A percentile compares a stretch with the other conserved stretches of the same genome.
phyloP scores from a whole-genome alignment of 768 basidiomycete genomes.

The Termitomyces bulborhizus region DNA sequence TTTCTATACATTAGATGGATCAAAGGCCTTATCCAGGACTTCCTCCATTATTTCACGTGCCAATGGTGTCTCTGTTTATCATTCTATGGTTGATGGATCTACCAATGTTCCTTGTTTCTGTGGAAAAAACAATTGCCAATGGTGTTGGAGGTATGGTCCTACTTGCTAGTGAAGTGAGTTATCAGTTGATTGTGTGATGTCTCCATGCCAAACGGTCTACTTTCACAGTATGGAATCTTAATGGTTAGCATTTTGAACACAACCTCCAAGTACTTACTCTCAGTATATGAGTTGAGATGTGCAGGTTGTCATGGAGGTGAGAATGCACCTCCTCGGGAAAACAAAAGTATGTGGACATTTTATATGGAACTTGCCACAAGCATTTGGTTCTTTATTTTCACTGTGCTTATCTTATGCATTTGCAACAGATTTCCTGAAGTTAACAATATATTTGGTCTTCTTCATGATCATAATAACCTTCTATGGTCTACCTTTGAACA shows the following conservation, averaged over 20 bases:
- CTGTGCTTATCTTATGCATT: slow-evolving; percentile 3
- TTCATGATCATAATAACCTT: slow-evolving; percentile 91
- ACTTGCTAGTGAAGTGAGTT: slow-evolving; percentile 85
- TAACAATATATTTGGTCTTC: slow-evolving; percentile 88
- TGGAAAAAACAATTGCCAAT: slow-evolving; percentile 71
- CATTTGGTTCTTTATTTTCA: slow-evolving; percentile 27
- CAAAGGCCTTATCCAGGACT: slow-evolving; percentile 88
- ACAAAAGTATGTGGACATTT: slow-evolving; percentile 96
- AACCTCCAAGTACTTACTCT: slow-evolving; percentile 77
- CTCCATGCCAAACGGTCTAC: not conserved
- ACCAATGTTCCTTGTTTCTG: slow-evolving; percentile 71
- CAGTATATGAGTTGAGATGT: slow-evolving; percentile 73
- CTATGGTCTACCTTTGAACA: slow-evolving; percentile 94
- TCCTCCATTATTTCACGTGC: slow-evolving; percentile 74
- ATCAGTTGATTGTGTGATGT: not conserved
- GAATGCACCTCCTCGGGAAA: slow-evolving; percentile 90
- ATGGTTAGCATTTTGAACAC: slow-evolving; percentile 76
- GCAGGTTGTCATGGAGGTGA: slow-evolving; percentile 75
- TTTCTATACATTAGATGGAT: slow-evolving; percentile 75
- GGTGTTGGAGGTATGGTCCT: slow-evolving; percentile 90
- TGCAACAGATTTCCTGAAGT: slow-evolving; percentile 80
- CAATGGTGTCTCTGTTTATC: slow-evolving; percentile 68
- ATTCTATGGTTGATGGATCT: slow-evolving; percentile 71
- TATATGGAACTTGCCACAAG: slow-evolving; percentile 91
- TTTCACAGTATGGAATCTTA: slow-evolving; percentile 76